Evolutionary conservation across 306 rosid species (phyloP), one percentile per base, ranked within the genome.

Genomic region (Adenanthera pavonina): DNA sequence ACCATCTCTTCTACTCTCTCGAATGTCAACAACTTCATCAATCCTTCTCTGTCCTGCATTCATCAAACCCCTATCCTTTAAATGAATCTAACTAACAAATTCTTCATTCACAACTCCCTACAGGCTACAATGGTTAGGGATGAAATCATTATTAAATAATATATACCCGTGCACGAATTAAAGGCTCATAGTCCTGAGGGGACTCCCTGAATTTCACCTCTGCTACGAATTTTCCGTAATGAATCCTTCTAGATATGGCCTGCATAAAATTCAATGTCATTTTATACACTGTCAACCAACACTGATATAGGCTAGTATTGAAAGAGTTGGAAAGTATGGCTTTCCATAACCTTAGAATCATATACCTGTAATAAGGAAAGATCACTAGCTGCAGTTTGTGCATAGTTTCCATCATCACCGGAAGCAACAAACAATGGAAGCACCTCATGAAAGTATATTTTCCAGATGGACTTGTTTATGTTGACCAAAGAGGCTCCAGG

Each of bases 231-330:
- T 88, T 93, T 68, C 99, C 99, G 61, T 91, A 93, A 54, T 95
- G 99, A 75, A 95, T 88, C 77, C 99, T 93, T 80, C 88, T 90
- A 19, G 99, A 95, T 76, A 95, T 89, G 36, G 97, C 97, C 99
- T 95, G 90, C 81, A 78, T 2, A 74, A 67, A 34, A 49, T 12
- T 20, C 56, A 46, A 33, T 49, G 11, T 33, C 65, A 40, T 44
- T 38, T 46, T 48, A 65, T 41, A 57, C 36, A 65, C 25, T 30
- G 41, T 77, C 43, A 77, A 81, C 17, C 43, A 53, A 20, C 8
- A 41, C 66, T 19, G 65, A 34, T 38, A 14, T 70, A 34, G 72
- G 69, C 43, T 15, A 35, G 46, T 33, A 12, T 48, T 15, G 72
- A 35, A 71, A 15, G 14, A 25, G 65, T 25, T 20, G 35, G 7